Evolutionary conservation across 1,139 yeast genomes (phyloP).

Genomic region (Debaryomyces psychrophilus): DNA sequence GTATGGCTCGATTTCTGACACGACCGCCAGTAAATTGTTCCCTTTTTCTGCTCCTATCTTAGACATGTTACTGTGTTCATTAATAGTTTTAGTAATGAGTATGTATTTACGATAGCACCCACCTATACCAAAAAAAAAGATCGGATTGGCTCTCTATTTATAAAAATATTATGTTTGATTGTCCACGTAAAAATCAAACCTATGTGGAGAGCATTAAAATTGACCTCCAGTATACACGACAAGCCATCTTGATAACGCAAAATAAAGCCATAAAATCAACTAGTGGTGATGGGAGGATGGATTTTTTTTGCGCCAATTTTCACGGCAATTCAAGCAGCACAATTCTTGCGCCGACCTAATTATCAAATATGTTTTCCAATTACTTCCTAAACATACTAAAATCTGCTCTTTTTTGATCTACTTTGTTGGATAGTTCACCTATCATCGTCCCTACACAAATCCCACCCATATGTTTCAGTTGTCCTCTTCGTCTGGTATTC

Average conservation of each 20-base stretch:
- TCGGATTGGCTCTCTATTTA: neutral
- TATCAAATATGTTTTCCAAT: neutral
- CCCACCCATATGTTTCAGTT: too few relatives aligned
- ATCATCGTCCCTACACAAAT: too few relatives aligned
- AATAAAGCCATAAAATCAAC: too few relatives aligned
- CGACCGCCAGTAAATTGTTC: neutral
- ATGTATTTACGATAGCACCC: too few relatives aligned
- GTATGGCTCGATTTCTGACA: constrained; percentile 3
- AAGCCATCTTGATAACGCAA: neutral
- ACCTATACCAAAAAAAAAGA: too few relatives aligned
- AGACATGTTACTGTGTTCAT: neutral
- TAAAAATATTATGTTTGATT: neutral
- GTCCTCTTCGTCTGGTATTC: too few relatives aligned
- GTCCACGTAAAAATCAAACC: neutral
- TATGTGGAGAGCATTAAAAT: neutral
- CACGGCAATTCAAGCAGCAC: neutral
- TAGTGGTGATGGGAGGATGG: neutral
- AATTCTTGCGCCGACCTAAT: neutral
- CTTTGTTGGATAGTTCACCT: too few relatives aligned
- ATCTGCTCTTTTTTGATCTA: too few relatives aligned
- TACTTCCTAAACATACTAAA: neutral
- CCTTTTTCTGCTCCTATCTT: neutral
- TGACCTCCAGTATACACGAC: neutral
- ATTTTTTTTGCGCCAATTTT: neutral
- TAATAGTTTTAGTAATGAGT: neutral